Conservation (phyloP, 1,139 yeast genomes). For the Hansenula lynferdii region DNA sequence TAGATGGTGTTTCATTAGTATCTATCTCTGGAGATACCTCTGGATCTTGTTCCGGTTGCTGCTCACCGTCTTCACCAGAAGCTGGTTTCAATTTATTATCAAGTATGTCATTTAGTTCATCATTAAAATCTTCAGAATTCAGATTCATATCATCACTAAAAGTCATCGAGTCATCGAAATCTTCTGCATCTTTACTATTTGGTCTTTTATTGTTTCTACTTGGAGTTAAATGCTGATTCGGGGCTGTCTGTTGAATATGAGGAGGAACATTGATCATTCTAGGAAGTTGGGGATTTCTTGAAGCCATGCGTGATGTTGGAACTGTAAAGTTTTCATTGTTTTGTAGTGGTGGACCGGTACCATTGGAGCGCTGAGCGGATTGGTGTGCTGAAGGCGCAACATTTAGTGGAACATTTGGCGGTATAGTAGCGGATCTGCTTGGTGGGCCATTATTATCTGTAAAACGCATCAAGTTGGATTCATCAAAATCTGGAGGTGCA, state of each 20-base stretch:
- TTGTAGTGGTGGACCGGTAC: too few relatives aligned
- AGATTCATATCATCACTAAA: slow-evolving; percentile 55
- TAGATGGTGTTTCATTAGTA: slow-evolving; percentile 9
- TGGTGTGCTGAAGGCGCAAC: neutral
- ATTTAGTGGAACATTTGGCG: slow-evolving; percentile 4
- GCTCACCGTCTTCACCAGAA: slow-evolving; percentile 5
- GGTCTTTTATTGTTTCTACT: slow-evolving; percentile 1
- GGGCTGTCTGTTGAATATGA: too few relatives aligned
- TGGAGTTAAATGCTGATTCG: slow-evolving; percentile 2
- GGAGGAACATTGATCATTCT: too few relatives aligned
- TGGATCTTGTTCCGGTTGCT: neutral
- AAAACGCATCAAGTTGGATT: slow-evolving; percentile 36
- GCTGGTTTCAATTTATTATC: slow-evolving; percentile 13
- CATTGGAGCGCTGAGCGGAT: neutral
- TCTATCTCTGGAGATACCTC: neutral
- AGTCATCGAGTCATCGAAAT: slow-evolving; percentile 59
- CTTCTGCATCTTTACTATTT: slow-evolving; percentile 26
- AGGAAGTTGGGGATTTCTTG: neutral
- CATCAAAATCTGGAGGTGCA: slow-evolving; percentile 52
- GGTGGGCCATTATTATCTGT: slow-evolving; percentile 26
- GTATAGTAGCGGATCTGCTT: slow-evolving; percentile 23
- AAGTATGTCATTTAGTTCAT: slow-evolving; percentile 28
- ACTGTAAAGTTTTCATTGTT: too few relatives aligned
- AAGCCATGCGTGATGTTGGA: too few relatives aligned
- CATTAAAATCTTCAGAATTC: slow-evolving; percentile 33